Evolutionary conservation across 345 rosid genomes (phyloP), one percentile per base, ranked within the genome.

Genomic region (Gossypium raimondii): DNA sequence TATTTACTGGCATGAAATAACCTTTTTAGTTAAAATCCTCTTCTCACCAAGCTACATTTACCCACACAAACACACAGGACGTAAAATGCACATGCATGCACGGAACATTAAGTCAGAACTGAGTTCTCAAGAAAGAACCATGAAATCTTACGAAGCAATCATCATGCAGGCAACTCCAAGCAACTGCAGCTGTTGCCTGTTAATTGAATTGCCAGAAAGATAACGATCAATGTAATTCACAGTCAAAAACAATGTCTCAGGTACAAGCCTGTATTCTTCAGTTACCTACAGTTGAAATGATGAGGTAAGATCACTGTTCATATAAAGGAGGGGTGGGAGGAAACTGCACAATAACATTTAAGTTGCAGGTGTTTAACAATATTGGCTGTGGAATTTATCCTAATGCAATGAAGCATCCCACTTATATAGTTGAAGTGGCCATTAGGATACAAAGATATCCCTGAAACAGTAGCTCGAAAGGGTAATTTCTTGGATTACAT

Each of bases 101-200:
- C 4, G 11, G 22, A 34, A 14, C 7, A 34, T 47, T 14, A 25
- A 17, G 34, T 20, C 10, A 34, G 10, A 56, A 11, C 12, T 52
- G 56, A 22, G 22, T 16, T 22, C 41, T 34, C 41, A 34, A 29
- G 44, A 11, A 58, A 38, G 53, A 73, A 72, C 48, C 14, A 47
- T 22, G 38, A 59, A 67, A 59, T 68, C 97, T 84, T 84, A 94
- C 97, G 97, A 75, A 74, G 98, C 97, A 79, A 94, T 86, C 94
- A 92, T 89, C 97, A 92, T 90, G 87, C 92, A 90, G 75, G 97
- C 83, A 67, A 94, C 91, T 77, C 98, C 97, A 74, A 94, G 95
- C 78, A 94, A 78, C 84, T 94, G 98, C 61, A 94, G 80, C 48
- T 85, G 85, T 62, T 92, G 93, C 80, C 92, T 90, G 80, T 82